These are phyloP conservation scores for Penicillium sp. DNA, from an alignment of 2,329 filamentous ascomycete genomes.

Conservation along the genomic window DNA sequence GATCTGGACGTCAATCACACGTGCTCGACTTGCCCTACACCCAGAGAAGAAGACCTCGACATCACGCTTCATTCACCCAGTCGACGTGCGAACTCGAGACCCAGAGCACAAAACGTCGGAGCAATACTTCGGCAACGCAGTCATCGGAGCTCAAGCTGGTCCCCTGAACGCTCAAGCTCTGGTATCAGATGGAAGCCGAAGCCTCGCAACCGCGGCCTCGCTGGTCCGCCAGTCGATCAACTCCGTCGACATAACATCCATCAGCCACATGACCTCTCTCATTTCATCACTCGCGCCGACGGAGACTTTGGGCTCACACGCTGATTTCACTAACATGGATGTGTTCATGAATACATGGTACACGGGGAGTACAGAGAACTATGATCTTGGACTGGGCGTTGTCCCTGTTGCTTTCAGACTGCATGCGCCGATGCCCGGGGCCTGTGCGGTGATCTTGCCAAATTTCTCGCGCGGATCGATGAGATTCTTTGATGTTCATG, in stretches of 20 bases:
- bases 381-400: slow-evolving; percentile 22
- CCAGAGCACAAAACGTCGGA: slow-evolving; percentile 20
- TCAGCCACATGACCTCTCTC: slow-evolving; percentile 17
- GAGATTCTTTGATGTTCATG: slow-evolving; percentile 21
- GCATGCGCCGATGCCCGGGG: slow-evolving; percentile 12
- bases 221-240: slow-evolving; percentile 25
- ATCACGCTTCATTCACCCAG: slow-evolving; percentile 23
- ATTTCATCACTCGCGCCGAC: slow-evolving; percentile 16
- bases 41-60: slow-evolving; percentile 13
- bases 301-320: slow-evolving; percentile 15
- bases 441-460: slow-evolving; percentile 20
- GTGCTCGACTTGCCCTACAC: slow-evolving; percentile 21
- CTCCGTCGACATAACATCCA: slow-evolving; percentile 13
- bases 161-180: slow-evolving; percentile 14
- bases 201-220: slow-evolving; percentile 22
- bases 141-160: slow-evolving; percentile 19
- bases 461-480: slow-evolving; percentile 14
- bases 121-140: slow-evolving; percentile 28
- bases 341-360: slow-evolving; percentile 30
- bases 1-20: slow-evolving; percentile 27
- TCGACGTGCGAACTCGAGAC: slow-evolving; percentile 26
- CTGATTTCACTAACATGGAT: slow-evolving; percentile 26
- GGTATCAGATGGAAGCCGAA: slow-evolving; percentile 9
- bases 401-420: slow-evolving; percentile 20
- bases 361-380: slow-evolving; percentile 21